Base-by-base conservation (phyloP, 2,329 filamentous ascomycete genomes). In the Colletotrichum sp. region DNA sequence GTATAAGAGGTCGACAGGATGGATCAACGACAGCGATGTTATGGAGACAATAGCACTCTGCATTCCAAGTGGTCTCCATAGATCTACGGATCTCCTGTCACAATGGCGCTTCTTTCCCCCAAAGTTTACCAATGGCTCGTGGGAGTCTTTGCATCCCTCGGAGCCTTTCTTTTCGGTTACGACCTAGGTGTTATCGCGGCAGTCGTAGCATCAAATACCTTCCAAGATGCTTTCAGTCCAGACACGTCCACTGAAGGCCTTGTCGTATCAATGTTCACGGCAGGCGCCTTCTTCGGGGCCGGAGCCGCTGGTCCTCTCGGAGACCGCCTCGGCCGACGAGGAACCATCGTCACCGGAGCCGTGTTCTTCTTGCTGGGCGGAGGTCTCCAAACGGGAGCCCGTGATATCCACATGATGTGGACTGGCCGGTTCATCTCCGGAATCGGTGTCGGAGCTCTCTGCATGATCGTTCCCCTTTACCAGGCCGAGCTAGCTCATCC, bases 401-500 rank as follows among this genome's bases (percentile, higher is more conserved):
- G 85, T 52, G 84, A 81, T 15, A 84, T 90, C 30, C 80, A 85
- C 4, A 95, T 92, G 81, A 88, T 96, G 21, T 95, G 94, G 81
- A 88, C 91, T 43, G 94, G 94, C 13, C 89, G 95, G 34, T 90
- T 90, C 78, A 87, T 96, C 69, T 93, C 94, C 30, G 94, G 94
- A 68, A 82, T 93, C 21, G 93, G 86, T 32, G 88, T 90, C 71
- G 84, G 87, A 66, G 83, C 85, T 71, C 73, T 86, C 60, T 80
- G 81, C 68, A 85, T 84, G 83, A 83, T 83, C n/a, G 82, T 86
- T 67, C 84, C 94, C 2, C 84, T 96, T 0, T 96, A 95, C 82
- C 94, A 96, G 82, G 94, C 93, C 21, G 95, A 97, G 81, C 88
- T 96, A 28, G 92, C 93, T 3, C 94, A 96, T 82, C 95, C 94